A percentile compares a stretch with the other conserved stretches of the same genome.
phyloP scores from a whole-genome alignment of 176 grass and related monocot genomes.

The Puya raimondii region DNA sequence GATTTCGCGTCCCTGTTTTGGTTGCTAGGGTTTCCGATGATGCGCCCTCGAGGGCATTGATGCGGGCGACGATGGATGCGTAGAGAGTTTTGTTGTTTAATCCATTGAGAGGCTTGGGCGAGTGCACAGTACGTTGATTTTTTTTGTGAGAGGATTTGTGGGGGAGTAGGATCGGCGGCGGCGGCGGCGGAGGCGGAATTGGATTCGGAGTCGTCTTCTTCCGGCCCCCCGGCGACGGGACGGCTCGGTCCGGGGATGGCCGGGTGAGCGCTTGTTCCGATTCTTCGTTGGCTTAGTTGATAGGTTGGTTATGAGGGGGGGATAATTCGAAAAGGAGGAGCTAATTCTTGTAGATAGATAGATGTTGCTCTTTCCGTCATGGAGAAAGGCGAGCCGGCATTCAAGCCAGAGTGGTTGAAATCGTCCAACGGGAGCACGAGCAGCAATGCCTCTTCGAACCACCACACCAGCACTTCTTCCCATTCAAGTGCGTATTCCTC shows the following conservation, averaged over 20 bases:
- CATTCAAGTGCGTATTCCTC: constrained; percentile 17
- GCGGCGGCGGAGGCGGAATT: neutral
- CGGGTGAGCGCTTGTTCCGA: neutral
- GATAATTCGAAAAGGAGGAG: neutral
- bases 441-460: constrained; percentile 14
- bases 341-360: constrained; percentile 18
- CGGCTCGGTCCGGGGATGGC: neutral
- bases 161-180: neutral
- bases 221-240: neutral
- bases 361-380: constrained; percentile 22
- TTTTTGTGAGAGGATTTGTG: neutral
- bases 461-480: constrained; percentile 12
- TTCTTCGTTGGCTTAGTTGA: neutral
- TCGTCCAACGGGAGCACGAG: constrained; percentile 10
- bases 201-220: too few relatives aligned
- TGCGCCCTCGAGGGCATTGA: too few relatives aligned
- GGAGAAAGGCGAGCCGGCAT: constrained; percentile 34
- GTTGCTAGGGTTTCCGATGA: neutral
- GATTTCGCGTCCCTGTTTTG: neutral
- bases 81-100: neutral
- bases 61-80: neutral
- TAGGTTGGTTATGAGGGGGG: neutral
- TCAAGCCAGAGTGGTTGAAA: constrained; percentile 46
- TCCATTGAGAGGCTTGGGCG: too few relatives aligned
- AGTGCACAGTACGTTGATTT: too few relatives aligned